Percentiles rank a stretch among this genome's conserved stretches.
Conservation (phyloP, 73 alveolate genomes). For the Tetrahymena malaccensis region DNA sequence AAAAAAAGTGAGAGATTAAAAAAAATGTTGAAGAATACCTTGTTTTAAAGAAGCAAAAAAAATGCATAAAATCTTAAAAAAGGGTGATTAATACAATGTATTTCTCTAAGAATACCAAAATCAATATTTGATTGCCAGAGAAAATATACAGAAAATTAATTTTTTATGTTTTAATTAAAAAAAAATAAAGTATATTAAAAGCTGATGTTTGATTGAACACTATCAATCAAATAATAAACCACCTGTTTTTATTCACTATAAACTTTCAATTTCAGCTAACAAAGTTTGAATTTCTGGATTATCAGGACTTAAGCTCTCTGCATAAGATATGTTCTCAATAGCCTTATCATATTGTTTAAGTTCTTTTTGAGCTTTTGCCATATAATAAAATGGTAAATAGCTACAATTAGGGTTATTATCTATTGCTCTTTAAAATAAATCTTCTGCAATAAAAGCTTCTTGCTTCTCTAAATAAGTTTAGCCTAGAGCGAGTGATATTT, state of each 20-base stretch:
- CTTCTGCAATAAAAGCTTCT: not conserved
- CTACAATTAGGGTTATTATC: not conserved
- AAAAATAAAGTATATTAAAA: too few species aligned
- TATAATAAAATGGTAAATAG: not conserved
- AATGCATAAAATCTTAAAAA: too few species aligned
- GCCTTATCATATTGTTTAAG: not conserved
- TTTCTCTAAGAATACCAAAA: too few species aligned
- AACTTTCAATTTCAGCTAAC: not conserved
- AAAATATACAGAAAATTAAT: too few species aligned
- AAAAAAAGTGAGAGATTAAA: too few species aligned
- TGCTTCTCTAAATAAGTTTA: not conserved
- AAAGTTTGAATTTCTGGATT: not conserved
- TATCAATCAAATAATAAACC: too few species aligned
- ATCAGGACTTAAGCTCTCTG: not conserved
- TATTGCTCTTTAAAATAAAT: not conserved
- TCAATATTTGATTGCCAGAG: too few species aligned
- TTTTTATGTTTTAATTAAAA: too few species aligned
- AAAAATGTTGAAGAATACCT: too few species aligned
- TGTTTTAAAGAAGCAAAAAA: too few species aligned
- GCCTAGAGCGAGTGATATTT: not conserved
- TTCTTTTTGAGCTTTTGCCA: not conserved
- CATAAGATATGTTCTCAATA: not conserved
- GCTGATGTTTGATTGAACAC: too few species aligned
- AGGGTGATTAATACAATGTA: too few species aligned
- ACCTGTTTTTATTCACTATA: not conserved